Conservation (phyloP, 768 basidiomycete genomes). For the Trametes maxima region DNA sequence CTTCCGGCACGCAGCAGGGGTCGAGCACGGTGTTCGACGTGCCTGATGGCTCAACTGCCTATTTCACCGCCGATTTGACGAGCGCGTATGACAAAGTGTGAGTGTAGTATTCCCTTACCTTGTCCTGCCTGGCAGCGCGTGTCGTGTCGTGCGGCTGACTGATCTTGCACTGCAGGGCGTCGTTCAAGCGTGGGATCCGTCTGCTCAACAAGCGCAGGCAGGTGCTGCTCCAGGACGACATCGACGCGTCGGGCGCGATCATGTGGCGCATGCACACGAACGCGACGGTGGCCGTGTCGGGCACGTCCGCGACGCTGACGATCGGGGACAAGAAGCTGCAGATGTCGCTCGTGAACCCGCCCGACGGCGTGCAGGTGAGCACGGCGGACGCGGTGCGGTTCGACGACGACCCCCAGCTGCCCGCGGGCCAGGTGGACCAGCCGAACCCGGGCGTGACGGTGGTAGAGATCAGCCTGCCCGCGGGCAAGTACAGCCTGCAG, state of each 20-base stretch:
- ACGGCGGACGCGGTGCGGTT: constrained; percentile 58
- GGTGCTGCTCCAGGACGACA: constrained; percentile 92
- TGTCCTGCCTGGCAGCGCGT: not conserved
- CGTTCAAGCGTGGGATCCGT: constrained; percentile 83
- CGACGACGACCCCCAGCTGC: constrained; percentile 60
- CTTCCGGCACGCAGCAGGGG: constrained; percentile 63
- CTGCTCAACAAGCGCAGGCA: constrained; percentile 81
- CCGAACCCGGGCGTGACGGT: constrained; percentile 79
- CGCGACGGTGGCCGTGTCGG: constrained; percentile 65
- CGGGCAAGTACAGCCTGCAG: constrained; percentile 74
- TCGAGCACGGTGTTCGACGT: constrained; percentile 80
- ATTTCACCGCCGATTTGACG: constrained; percentile 72
- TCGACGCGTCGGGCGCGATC: constrained; percentile 56
- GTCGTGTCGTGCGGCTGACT: constrained; percentile 16
- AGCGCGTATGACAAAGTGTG: constrained; percentile 76
- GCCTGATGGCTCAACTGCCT: constrained; percentile 73
- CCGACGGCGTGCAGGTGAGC: constrained; percentile 63
- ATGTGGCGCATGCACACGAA: constrained; percentile 98
- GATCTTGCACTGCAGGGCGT: constrained; percentile 44
- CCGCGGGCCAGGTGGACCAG: constrained; percentile 62
- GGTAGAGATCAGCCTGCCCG: constrained; percentile 64
- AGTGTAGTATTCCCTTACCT: constrained; percentile 32
- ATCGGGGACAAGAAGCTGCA: constrained; percentile 69
- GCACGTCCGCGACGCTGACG: constrained; percentile 72
- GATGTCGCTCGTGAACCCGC: constrained; percentile 67